Evolutionary conservation across 805 yeast species (phyloP).

Genomic region (Candida ipomoeae): DNA sequence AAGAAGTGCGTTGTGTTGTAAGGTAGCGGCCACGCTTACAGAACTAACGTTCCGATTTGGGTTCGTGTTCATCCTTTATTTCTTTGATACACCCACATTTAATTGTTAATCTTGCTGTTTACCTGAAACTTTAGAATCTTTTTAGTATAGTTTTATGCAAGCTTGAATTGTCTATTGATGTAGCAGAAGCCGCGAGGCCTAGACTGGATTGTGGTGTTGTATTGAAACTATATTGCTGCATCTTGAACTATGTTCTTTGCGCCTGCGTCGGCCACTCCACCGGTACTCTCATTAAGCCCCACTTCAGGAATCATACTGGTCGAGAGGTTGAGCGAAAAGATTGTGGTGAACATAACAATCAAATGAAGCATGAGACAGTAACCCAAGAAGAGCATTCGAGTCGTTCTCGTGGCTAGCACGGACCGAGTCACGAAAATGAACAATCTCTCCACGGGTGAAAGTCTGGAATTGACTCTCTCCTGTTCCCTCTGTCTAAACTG

Average conservation of each 20-base stretch:
- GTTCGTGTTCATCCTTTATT: slow-evolving; percentile 6
- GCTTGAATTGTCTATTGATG: slow-evolving; percentile 2
- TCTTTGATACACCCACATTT: slow-evolving; percentile 15
- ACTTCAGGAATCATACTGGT: slow-evolving; percentile 45
- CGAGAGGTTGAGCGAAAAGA: slow-evolving; percentile 49
- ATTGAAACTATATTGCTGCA: slow-evolving; percentile 2
- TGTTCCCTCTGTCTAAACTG: slow-evolving; percentile 75
- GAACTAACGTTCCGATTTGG: slow-evolving; percentile 1
- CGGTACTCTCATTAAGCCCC: slow-evolving; percentile 38
- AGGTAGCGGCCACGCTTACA: neutral
- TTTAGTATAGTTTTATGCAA: neutral
- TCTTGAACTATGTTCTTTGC: slow-evolving; percentile 5
- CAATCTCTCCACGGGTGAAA: slow-evolving; percentile 77
- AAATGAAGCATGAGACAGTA: slow-evolving; percentile 76
- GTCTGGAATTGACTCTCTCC: slow-evolving; percentile 64
- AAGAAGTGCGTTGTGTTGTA: slow-evolving; percentile 29
- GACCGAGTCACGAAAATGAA: slow-evolving; percentile 68
- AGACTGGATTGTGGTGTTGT: neutral
- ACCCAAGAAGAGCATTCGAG: slow-evolving; percentile 66
- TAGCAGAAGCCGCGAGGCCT: neutral
- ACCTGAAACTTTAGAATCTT: slow-evolving; percentile 2
- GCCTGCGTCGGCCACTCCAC: slow-evolving; percentile 28
- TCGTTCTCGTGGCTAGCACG: slow-evolving; percentile 67
- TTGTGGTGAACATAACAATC: slow-evolving; percentile 60
- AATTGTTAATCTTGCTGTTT: slow-evolving; percentile 16